Percentiles rank a stretch among this genome's conserved stretches.
Conservation (phyloP, 371 early-diverging fungal genomes). For the Mortierella sp. region DNA sequence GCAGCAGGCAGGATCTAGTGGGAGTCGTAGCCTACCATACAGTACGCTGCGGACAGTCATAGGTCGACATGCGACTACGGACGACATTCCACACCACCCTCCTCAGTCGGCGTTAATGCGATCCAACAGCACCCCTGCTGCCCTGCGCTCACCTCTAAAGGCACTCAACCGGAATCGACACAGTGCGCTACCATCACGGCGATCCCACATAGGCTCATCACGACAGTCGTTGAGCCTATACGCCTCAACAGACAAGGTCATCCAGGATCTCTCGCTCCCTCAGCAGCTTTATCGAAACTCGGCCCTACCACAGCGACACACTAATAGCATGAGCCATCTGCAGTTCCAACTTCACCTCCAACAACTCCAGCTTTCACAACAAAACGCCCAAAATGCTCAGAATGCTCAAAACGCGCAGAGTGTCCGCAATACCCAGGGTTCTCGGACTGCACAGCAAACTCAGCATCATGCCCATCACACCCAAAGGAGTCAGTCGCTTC, state of each 20-base stretch:
- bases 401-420: neutral
- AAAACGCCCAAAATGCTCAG: neutral
- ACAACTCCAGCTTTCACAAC: conserved; percentile 24
- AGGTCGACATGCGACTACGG: conserved; percentile 21
- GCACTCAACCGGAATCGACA: conserved; percentile 36
- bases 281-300: conserved; percentile 48
- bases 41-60: conserved; percentile 17
- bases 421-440: neutral
- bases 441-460: conserved; percentile 7
- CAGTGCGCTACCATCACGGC: conserved; percentile 37
- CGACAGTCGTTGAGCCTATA: conserved; percentile 47
- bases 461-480: conserved; percentile 29
- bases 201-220: conserved; percentile 26
- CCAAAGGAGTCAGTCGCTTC: conserved; percentile 24
- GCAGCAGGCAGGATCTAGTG: conserved; percentile 13
- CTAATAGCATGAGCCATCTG: conserved; percentile 39
- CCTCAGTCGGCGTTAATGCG: conserved; percentile 41
- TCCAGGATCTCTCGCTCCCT: conserved; percentile 49
- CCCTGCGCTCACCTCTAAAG: conserved; percentile 37
- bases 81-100: conserved; percentile 32
- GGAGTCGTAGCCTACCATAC: conserved; percentile 12
- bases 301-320: conserved; percentile 39
- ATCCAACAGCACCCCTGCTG: conserved; percentile 53
- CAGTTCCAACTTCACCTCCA: conserved; percentile 46
- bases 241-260: conserved; percentile 50